These are phyloP conservation scores for Epichloe typhina DNA, from an alignment of 2,329 filamentous ascomycete genomes.

Conservation along the genomic window DNA sequence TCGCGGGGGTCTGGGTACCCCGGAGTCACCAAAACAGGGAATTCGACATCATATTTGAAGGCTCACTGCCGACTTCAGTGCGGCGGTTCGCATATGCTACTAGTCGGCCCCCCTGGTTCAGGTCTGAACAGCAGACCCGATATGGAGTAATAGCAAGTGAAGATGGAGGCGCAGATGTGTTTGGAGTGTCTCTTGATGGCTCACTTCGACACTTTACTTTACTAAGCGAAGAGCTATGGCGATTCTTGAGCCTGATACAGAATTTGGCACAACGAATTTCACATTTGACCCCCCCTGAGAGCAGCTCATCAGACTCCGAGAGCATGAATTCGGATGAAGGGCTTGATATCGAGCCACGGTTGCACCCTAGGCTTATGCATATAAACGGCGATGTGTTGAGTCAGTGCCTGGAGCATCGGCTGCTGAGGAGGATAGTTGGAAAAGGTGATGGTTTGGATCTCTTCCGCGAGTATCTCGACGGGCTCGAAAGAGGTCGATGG, in stretches of 20 bases:
- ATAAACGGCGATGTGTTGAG: slow-evolving; percentile 54
- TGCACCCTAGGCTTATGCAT: slow-evolving; percentile 40
- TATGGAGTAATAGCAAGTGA: slow-evolving; percentile 32
- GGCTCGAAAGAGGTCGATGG: slow-evolving; percentile 32
- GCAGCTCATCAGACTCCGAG: not conserved
- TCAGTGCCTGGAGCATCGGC: slow-evolving; percentile 34
- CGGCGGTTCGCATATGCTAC: slow-evolving; percentile 39
- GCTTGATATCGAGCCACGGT: slow-evolving; percentile 22
- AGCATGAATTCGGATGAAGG: slow-evolving; percentile 13
- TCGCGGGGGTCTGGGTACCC: slow-evolving; percentile 39
- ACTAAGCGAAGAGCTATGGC: slow-evolving; percentile 48
- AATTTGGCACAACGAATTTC: slow-evolving; percentile 43
- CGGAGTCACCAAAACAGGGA: slow-evolving; percentile 26
- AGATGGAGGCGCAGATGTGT: slow-evolving; percentile 33
- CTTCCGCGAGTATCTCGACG: slow-evolving; percentile 36
- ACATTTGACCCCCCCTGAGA: slow-evolving; percentile 29
- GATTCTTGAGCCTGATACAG: slow-evolving; percentile 60
- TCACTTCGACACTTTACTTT: slow-evolving; percentile 57
- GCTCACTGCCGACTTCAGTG: slow-evolving; percentile 41
- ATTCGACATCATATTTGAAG: slow-evolving; percentile 40
- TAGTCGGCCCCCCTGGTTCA: slow-evolving; percentile 39
- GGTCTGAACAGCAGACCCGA: slow-evolving; percentile 16
- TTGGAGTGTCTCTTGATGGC: slow-evolving; percentile 58
- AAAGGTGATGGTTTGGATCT: slow-evolving; percentile 20
- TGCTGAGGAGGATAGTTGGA: slow-evolving; percentile 29